Percentiles rank a stretch among this genome's conserved stretches.
Conservation (phyloP, 306 rosid genomes). For the Mimosa bimucronata region DNA sequence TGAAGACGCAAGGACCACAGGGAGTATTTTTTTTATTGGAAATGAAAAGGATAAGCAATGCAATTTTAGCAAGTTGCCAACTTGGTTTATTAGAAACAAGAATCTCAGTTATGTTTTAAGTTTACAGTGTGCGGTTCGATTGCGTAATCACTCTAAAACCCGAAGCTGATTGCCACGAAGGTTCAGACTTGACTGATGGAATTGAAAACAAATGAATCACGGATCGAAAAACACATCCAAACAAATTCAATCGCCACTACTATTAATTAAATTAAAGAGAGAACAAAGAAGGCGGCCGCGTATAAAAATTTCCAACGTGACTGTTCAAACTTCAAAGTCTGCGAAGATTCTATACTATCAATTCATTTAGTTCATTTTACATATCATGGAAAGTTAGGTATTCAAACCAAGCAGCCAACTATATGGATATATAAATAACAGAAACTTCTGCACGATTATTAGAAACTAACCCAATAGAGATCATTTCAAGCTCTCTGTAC, state of each 20-base stretch:
- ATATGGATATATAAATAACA: neutral
- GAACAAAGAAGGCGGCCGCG: neutral
- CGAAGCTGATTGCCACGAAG: neutral
- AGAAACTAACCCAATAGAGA: neutral
- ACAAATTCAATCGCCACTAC: neutral
- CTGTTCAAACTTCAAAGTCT: neutral
- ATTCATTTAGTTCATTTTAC: neutral
- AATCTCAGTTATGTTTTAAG: neutral
- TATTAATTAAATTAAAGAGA: neutral
- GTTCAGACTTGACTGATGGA: neutral
- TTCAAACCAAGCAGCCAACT: neutral
- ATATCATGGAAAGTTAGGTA: neutral
- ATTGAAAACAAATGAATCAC: neutral
- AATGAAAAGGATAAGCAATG: neutral
- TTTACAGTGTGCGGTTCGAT: neutral
- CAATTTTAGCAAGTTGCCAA: neutral
- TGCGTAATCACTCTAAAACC: neutral
- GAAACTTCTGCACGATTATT: neutral
- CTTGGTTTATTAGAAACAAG: neutral
- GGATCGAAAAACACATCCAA: neutral
- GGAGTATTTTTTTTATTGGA: neutral
- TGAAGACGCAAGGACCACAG: neutral
- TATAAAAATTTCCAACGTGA: neutral
- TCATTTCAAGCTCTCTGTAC: neutral
- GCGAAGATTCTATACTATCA: neutral